Conservation (phyloP, 1,284 basidiomycete genomes). For the Grifola frondosa region DNA sequence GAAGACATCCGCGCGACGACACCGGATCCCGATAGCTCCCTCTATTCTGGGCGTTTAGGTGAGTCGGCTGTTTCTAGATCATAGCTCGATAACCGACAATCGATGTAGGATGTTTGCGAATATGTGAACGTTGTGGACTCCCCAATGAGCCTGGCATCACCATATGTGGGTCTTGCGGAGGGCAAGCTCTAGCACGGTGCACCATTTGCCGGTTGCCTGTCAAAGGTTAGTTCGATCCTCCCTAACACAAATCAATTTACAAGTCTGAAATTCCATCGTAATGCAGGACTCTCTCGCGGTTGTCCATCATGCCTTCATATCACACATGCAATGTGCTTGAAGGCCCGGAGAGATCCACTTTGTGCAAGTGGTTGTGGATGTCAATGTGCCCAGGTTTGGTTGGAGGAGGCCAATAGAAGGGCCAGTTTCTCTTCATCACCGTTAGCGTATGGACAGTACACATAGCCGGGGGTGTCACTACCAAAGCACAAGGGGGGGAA, state of each 20-base stretch:
- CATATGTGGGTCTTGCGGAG: constrained; percentile 50
- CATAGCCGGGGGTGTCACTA: too few relatives aligned
- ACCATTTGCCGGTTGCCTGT: constrained; percentile 77
- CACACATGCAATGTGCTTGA: constrained; percentile 29
- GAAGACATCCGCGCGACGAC: constrained; percentile 28
- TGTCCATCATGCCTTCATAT: constrained; percentile 30
- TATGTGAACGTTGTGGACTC: constrained; percentile 31
- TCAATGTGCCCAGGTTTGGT: constrained; percentile 16
- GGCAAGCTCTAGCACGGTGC: constrained; percentile 52
- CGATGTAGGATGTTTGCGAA: constrained; percentile 32
- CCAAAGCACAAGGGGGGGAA: too few relatives aligned
- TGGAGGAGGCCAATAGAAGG: too few relatives aligned
- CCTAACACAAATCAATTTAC: neutral
- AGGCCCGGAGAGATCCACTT: constrained; percentile 14
- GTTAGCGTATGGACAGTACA: too few relatives aligned
- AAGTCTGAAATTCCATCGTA: neutral
- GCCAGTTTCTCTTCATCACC: too few relatives aligned
- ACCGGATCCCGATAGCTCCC: constrained; percentile 34
- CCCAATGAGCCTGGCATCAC: constrained; percentile 12
- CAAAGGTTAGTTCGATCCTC: constrained; percentile 53
- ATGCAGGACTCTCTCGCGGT: constrained; percentile 26
- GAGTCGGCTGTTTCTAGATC: neutral
- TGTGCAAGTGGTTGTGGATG: constrained; percentile 34
- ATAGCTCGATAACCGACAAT: neutral
- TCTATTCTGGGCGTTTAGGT: constrained; percentile 32